Conservation (phyloP, 2,329 filamentous ascomycete species). For the Ceratocystis albifundus region DNA sequence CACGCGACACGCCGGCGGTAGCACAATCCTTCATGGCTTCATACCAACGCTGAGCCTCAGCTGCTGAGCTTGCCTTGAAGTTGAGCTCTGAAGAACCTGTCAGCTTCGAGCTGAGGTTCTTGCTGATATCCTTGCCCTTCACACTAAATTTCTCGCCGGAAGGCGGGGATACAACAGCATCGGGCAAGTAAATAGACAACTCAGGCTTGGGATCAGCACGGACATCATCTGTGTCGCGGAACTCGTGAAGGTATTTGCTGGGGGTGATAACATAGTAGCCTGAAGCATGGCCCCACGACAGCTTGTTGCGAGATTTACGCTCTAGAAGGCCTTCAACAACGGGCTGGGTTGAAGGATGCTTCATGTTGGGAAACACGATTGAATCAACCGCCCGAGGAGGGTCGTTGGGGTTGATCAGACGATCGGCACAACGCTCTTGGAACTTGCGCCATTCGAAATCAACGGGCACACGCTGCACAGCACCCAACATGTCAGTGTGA, state of each 20-base stretch:
- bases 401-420: constrained; percentile 66
- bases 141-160: constrained; percentile 80
- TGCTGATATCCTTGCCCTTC: constrained; percentile 85
- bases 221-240: constrained; percentile 75
- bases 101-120: constrained; percentile 69
- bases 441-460: constrained; percentile 94
- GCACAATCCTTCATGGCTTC: constrained; percentile 54
- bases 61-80: constrained; percentile 76
- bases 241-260: constrained; percentile 83
- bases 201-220: constrained; percentile 68
- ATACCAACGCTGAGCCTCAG: constrained; percentile 78
- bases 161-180: constrained; percentile 63
- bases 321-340: constrained; percentile 81
- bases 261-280: constrained; percentile 87
- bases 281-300: constrained; percentile 62
- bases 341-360: constrained; percentile 66
- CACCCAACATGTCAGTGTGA: constrained; percentile 71
- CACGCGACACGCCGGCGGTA: constrained; percentile 36
- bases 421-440: constrained; percentile 53
- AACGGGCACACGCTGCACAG: constrained; percentile 61
- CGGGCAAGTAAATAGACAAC: constrained; percentile 80
- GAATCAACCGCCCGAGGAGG: constrained; percentile 61
- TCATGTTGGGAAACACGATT: constrained; percentile 79
- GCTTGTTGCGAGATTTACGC: constrained; percentile 79
- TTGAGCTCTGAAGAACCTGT: constrained; percentile 65